Evolutionary conservation across 2,329 filamentous ascomycete genomes (phyloP), one percentile per base, ranked within the genome.

Genomic region (Aureobasidium vineae): DNA sequence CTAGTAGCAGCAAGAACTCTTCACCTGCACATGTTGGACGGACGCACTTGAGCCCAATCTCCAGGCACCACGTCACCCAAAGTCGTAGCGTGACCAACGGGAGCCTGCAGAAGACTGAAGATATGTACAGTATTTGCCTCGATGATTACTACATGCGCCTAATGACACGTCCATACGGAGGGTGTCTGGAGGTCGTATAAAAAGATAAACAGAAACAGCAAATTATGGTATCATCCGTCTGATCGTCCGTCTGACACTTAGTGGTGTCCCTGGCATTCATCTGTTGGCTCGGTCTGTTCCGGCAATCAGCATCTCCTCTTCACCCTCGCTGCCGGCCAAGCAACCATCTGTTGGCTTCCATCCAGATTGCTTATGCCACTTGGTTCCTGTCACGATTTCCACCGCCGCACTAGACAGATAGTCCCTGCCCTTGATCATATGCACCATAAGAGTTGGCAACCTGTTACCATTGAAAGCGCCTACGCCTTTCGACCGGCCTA

Each of bases 401-500:
- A 64, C 23, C 36, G 72, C 74, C 16, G 71, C 71, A 23, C 71
- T 72, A 40, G 73, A 71, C 71, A 79, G 75, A 68, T 72, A 79
- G 56, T 77, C 75, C 66, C 75, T 74, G 10, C 66, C 52, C 10
- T 56, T 26, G 31, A 49, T 36, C 16, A 21, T 36, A 71, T 74
- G 76, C 19, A 80, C 75, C 50, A 77, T 38, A 15, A 75, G 73
- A 65, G 74, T 75, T 19, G 79, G 78, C 23, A 79, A 5, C 63
- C 72, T 49, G 28, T 28, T 79, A 2, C 78, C 79, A 54, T 76
- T 73, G 0, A 75, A 67, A 16, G 73, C 70, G 11, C 78, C 78
- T 11, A 80, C 77, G 21, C 78, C 79, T 33, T 74, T 74, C 26
- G 70, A 71, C 41, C 72, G 72, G 7, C 79, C 78, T 19, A 79